Evolutionary conservation across 2,329 filamentous ascomycete species (phyloP), one percentile per base, ranked within the genome.

Genomic region (Diaporthe batatas): DNA sequence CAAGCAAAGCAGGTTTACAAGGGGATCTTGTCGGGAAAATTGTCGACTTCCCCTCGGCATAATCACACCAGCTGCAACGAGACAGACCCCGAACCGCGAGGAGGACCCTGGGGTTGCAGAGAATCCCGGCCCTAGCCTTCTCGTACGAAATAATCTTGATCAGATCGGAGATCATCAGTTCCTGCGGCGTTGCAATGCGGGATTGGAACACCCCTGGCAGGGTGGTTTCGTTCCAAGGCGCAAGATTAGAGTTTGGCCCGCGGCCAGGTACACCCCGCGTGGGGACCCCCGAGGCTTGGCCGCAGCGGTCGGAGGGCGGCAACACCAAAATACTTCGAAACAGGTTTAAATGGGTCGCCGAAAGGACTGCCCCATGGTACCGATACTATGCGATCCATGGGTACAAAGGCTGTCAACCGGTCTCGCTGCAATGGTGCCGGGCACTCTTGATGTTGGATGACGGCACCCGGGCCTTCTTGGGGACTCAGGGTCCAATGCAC

Each of bases 121-220:
- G 29, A 18, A 23, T 65, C 10, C 62, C 21, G 29, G 36, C 36
- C 62, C 44, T 25, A 10, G 62, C 16, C 16, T 10, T 18, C 10
- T 34, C 44, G 6, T 34, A 14, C 59, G 18, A 65, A 21, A 39
- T 25, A 65, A 51, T 32, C 44, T 32, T 34, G 62, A 65, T 51
- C 23, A 36, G 62, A 65, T 65, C 47, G 59, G 42, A 65, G 62
- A 39, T 39, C 36, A 65, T 65, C 62, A 51, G 62, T 65, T 65
- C 62, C 44, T 65, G 62, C 62, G 14, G 34, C 12, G 34, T 36
- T 36, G 36, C 6, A 23, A 44, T 34, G 12, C 29, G 39, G 29
- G 39, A 39, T 39, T 39, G 34, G 21, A 49, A 49, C 57, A 36
- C 21, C 58, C 58, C 58, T 64, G 58, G 39, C 39, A 64, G 44